phyloP scores from a whole-genome alignment of 139 green algal genomes.

The Pleodorina starrii region DNA sequence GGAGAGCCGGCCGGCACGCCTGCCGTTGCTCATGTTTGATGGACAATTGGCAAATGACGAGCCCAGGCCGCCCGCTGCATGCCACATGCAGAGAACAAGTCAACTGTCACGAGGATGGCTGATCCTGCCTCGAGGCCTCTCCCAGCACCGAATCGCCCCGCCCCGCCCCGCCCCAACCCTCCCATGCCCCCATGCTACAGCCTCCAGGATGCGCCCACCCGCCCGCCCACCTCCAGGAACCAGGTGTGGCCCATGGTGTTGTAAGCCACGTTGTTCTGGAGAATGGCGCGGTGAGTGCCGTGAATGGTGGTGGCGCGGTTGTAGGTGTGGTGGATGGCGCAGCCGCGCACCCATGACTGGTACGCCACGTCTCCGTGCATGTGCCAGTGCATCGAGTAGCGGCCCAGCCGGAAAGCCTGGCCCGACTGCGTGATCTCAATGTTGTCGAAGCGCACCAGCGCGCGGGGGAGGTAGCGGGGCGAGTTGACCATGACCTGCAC shows the following conservation, averaged over 20 bases:
- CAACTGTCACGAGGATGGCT: too few relatives aligned
- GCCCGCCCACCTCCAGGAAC: conserved; percentile 58
- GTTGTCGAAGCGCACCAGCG: conserved; percentile 49
- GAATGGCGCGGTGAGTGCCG: conserved; percentile 57
- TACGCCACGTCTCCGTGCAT: conserved; percentile 68
- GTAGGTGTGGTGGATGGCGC: conserved; percentile 75
- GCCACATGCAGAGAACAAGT: too few relatives aligned
- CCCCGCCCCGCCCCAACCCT: too few relatives aligned
- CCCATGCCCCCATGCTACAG: too few relatives aligned
- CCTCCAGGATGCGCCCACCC: too few relatives aligned
- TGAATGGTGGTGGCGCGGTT: conserved; percentile 81
- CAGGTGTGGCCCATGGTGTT: conserved; percentile 80
- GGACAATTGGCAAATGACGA: too few relatives aligned
- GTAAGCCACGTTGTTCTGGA: conserved; percentile 75
- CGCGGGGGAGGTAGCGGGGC: conserved; percentile 7
- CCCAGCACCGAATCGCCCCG: too few relatives aligned
- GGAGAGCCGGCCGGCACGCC: too few relatives aligned
- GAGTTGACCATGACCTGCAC: conserved; percentile 65
- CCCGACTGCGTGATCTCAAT: conserved; percentile 64
- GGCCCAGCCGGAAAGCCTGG: conserved; percentile 68
- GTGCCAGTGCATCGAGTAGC: conserved; percentile 87
- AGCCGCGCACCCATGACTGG: conserved; percentile 64
- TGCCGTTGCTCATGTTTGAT: too few relatives aligned
- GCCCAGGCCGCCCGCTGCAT: too few relatives aligned
- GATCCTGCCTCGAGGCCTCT: too few relatives aligned